Conservation (phyloP, 768 basidiomycete genomes). For the Nevesoporus exiguus region DNA sequence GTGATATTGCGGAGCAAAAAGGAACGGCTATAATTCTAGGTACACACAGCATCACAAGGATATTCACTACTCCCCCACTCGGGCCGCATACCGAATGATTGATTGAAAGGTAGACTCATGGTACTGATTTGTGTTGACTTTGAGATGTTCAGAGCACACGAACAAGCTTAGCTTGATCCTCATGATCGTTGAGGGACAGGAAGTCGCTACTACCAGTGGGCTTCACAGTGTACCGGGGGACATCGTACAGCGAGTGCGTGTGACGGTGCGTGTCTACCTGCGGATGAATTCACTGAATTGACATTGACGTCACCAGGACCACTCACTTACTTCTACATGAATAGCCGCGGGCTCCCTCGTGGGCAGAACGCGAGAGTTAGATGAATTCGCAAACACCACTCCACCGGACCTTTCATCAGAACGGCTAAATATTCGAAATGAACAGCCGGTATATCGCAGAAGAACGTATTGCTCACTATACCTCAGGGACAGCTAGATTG, state of each 20-base stretch:
- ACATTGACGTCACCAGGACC: not conserved
- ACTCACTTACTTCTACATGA: slow-evolving; percentile 34
- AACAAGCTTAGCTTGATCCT: slow-evolving; percentile 14
- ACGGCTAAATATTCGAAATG: slow-evolving; percentile 9
- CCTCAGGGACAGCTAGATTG: slow-evolving; percentile 23
- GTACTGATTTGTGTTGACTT: not conserved
- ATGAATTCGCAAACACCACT: slow-evolving; percentile 14
- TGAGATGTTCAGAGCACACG: slow-evolving; percentile 11
- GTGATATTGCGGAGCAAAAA: slow-evolving; percentile 3
- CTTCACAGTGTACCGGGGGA: slow-evolving; percentile 22
- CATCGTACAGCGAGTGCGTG: slow-evolving; percentile 23
- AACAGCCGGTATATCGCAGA: not conserved
- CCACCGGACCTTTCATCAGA: slow-evolving; percentile 21
- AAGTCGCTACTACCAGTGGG: slow-evolving; percentile 23
- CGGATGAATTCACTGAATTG: not conserved
- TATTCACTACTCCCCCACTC: not conserved
- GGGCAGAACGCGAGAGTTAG: slow-evolving; percentile 15
- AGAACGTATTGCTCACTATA: slow-evolving; percentile 25
- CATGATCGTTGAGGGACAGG: slow-evolving; percentile 21
- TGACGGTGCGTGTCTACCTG: slow-evolving; percentile 32
- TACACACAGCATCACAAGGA: not conserved
- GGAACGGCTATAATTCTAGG: slow-evolving; percentile 8
- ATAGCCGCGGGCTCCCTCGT: slow-evolving; percentile 21
- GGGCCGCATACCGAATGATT: not conserved
- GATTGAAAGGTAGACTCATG: not conserved